phyloP scores from a whole-genome alignment of 768 basidiomycete genomes.

The Leccinum subtestaceum region DNA sequence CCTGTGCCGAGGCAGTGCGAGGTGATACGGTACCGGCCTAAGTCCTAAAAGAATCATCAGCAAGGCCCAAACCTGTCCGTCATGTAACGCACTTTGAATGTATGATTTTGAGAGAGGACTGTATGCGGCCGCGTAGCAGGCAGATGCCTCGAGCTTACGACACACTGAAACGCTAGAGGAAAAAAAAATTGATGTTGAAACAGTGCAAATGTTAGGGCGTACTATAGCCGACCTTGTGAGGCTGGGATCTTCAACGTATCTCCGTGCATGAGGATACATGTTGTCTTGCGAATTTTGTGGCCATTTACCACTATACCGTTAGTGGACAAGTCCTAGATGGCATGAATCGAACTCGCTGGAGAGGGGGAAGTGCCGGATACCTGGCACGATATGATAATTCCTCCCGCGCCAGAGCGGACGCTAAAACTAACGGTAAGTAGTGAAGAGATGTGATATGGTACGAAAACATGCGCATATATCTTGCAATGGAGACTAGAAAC shows the following conservation, averaged over 20 bases:
- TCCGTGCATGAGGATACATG: slow-evolving; percentile 74
- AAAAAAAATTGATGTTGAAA: not conserved
- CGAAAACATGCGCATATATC: slow-evolving; percentile 64
- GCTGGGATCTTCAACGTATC: slow-evolving; percentile 67
- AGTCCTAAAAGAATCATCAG: slow-evolving; percentile 37
- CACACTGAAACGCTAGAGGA: slow-evolving; percentile 60
- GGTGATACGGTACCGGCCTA: slow-evolving; percentile 71
- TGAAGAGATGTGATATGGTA: not conserved
- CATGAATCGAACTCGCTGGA: not conserved
- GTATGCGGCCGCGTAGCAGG: slow-evolving; percentile 55
- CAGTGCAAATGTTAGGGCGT: not conserved
- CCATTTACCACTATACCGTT: slow-evolving; percentile 75
- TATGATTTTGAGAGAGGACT: slow-evolving; percentile 51
- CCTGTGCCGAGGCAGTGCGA: slow-evolving; percentile 79
- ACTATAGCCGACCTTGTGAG: slow-evolving; percentile 48
- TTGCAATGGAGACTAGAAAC: slow-evolving; percentile 76
- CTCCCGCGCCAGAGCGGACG: slow-evolving; percentile 66
- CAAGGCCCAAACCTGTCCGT: not conserved
- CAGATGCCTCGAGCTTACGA: slow-evolving; percentile 53
- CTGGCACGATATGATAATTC: slow-evolving; percentile 76
- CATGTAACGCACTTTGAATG: slow-evolving; percentile 47
- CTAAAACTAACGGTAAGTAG: slow-evolving; percentile 33
- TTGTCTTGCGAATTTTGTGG: slow-evolving; percentile 61
- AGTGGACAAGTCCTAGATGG: slow-evolving; percentile 64
- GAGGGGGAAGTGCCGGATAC: slow-evolving; percentile 33